Base-by-base conservation (phyloP, 2,329 filamentous ascomycete species). In the Apiospora marii region DNA sequence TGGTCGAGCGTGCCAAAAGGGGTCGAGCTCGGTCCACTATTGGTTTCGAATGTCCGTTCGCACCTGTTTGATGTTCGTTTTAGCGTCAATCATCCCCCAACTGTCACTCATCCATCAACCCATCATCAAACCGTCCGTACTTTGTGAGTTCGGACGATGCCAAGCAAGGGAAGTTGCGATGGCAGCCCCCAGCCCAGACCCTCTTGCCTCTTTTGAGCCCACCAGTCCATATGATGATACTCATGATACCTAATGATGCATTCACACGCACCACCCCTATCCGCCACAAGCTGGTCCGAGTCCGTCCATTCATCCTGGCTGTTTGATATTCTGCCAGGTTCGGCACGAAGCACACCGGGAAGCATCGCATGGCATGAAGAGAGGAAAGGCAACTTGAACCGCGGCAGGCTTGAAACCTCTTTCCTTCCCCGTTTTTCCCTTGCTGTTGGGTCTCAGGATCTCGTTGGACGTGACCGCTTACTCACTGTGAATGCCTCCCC, bases 41-140 rank as follows among this genome's bases (percentile, higher is more conserved):
- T 76, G 70, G 75, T 78, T 78, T 77, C 73, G 75, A 41, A 22
- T 41, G 68, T 71, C 72, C 46, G 74, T 76, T 72, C 72, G 67
- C 64, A 19, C 22, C 44, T 73, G 73, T 76, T 74, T 75, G 72
- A 77, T 71, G 43, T 75, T 74, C 72, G 71, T 71, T 73, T 68
- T 73, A 77, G 72, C 73, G 72, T 68, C 43, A 3, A 24, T 22
- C 44, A 13, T 68, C 19, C 67, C 53, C 51, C 51, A 37, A 22
- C 27, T 61, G 53, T 61, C 53, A 61, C 30, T 34, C 53, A 53
- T 30, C 48, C 14, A 16, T 46, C 44, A 46, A 24, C 51, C 27
- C 51, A n/a, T 37, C 58, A 30, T 58, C 51, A 58, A 22, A 64
- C 13, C 34, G n/a, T 41, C 34, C 8, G 30, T 22, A 41, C 53